These are phyloP conservation scores for Yamadazyma taylorii DNA, from an alignment of 1,139 yeast genomes.

Conservation along the genomic window DNA sequence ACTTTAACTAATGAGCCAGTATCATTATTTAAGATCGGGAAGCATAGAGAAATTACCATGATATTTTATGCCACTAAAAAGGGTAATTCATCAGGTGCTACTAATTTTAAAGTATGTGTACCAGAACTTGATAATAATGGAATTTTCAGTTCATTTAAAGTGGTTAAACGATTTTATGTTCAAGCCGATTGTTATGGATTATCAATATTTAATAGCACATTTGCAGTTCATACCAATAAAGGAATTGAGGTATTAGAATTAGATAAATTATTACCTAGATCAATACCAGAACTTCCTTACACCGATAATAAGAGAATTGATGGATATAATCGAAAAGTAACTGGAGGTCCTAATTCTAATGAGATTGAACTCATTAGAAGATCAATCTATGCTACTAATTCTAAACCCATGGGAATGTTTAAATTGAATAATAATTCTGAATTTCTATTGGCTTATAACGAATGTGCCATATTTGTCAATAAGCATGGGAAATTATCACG, in stretches of 20 bases:
- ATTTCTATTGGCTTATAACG: conserved; percentile 67
- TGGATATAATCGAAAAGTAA: conserved; percentile 29
- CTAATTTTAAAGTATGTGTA: conserved; percentile 52
- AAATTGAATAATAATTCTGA: conserved; percentile 53
- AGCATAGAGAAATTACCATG: conserved; percentile 59
- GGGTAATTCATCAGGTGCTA: conserved; percentile 38
- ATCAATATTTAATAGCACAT: conserved; percentile 58
- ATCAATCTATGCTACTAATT: conserved; percentile 33
- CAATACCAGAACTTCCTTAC: conserved; percentile 49
- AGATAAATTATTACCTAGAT: conserved; percentile 56
- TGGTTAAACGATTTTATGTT: conserved; percentile 48
- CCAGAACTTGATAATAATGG: conserved; percentile 52
- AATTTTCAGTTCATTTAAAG: conserved; percentile 51
- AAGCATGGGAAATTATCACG: conserved; percentile 64
- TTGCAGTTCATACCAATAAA: conserved; percentile 65
- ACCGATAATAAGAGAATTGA: conserved; percentile 26
- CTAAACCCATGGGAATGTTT: conserved; percentile 63
- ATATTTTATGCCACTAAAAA: conserved; percentile 54
- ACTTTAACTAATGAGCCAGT: conserved; percentile 41
- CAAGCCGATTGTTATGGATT: conserved; percentile 57
- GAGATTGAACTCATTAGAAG: conserved; percentile 36
- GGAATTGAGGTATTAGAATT: conserved; percentile 70
- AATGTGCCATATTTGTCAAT: conserved; percentile 71
- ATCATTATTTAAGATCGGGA: conserved; percentile 59
- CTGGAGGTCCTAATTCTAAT: conserved; percentile 14